Conservation (phyloP, 257 asterid species). For the Mitragyna speciosa region DNA sequence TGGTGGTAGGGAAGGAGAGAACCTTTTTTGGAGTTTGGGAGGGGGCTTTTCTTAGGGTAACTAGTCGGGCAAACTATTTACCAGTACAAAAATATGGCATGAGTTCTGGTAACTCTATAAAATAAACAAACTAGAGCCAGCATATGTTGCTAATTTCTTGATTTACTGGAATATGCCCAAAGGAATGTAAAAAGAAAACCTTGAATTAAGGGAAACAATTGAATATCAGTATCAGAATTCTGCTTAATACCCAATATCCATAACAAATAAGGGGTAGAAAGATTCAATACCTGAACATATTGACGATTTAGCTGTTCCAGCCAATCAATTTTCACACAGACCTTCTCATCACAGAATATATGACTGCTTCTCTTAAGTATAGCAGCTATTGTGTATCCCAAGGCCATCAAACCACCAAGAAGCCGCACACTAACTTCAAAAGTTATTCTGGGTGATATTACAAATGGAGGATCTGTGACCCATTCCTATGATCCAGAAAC, state of each 20-base stretch:
- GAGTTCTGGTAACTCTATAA: too few species aligned
- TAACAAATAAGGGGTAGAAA: neutral
- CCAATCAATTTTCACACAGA: conserved; percentile 92
- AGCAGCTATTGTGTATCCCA: conserved; percentile 94
- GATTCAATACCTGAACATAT: conserved; percentile 71
- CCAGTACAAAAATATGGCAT: neutral
- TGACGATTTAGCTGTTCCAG: conserved; percentile 92
- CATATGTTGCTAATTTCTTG: neutral
- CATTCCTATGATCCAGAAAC: conserved; percentile 70
- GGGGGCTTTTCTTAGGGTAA: neutral
- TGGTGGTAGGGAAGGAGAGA: neutral
- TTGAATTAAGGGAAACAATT: neutral
- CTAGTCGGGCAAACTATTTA: neutral
- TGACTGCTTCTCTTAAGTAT: conserved; percentile 95
- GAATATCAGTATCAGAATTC: neutral
- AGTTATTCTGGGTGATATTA: conserved; percentile 94
- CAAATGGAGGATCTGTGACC: conserved; percentile 92
- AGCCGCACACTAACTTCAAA: conserved; percentile 99
- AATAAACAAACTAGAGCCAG: neutral
- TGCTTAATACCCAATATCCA: neutral
- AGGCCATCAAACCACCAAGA: conserved; percentile 98
- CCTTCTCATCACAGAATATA: conserved; percentile 66
- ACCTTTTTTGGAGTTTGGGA: too few species aligned
- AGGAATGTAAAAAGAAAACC: neutral
- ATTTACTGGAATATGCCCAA: neutral